Base-by-base conservation (phyloP, 805 yeast genomes). In the Suhomyces xylopsoci region DNA sequence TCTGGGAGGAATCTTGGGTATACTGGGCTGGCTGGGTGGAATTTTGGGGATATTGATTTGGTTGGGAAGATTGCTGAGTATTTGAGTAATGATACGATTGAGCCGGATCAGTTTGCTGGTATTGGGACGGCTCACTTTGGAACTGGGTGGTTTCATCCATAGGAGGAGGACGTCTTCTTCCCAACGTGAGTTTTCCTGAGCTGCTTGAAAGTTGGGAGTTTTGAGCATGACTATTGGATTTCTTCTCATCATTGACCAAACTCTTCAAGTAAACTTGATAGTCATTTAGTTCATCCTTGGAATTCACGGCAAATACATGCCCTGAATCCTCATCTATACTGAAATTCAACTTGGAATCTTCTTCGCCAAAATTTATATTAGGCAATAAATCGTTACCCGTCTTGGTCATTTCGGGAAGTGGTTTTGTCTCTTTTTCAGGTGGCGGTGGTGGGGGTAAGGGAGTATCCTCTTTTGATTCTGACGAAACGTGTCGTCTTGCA, bases 321-420 rank as follows among this genome's bases (percentile, higher is more conserved):
- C 52, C 55, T 10, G 48, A 24, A n/a, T 30, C 19, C 7, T 44
- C 48, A 6, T 40, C 48, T 8, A 41, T 36, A n/a, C 42, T 50
- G 5, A 58, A 58, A 47, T 51, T 54, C 46, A 54, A 51, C 50
- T 51, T 62, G 54, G 50, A 61, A 36, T 64, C 64, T n/a, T 56
- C 55, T 14, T 62, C 69, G 20, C 52, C 54, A 42, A 69, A 66
- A 19, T 53, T 47, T 15, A 58, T 56, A 12, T 55, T 57, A 3
- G 69, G 69, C 15, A 64, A 55, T 45, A 76, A 49, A 36, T 65
- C 71, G 15, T 7, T 32, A 32, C 36, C 36, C 8, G 36, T n/a
- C 36, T 7, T 32, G 12, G 15, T 38, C 42, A 8, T 38, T 38
- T 38, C 14, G 5, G n/a, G 22, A 38, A n/a, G 19, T 36, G 42